These are phyloP conservation scores for Viridothelium virens DNA, from an alignment of 495 filamentous ascomycete genomes.

Conservation along the genomic window DNA sequence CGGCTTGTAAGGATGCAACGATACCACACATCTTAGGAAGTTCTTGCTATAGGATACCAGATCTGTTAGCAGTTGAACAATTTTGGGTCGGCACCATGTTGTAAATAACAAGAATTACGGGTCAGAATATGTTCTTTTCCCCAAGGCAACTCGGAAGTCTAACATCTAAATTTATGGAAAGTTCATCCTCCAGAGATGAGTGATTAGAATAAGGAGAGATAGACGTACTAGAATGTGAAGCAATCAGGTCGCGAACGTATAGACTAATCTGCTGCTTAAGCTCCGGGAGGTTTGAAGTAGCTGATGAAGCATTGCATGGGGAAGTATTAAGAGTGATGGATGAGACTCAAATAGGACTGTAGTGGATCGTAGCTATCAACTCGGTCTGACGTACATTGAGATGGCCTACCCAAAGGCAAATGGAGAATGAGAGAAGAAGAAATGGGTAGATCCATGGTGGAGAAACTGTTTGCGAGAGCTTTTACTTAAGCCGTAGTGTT, in stretches of 20 bases:
- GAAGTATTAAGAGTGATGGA: neutral
- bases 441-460: constrained; percentile 1
- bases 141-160: constrained; percentile 37
- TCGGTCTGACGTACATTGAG: too few species aligned
- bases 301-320: neutral
- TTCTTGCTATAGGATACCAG: constrained; percentile 10
- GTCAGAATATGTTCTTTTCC: constrained; percentile 24
- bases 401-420: too few species aligned
- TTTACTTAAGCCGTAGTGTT: neutral
- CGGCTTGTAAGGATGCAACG: constrained; percentile 69
- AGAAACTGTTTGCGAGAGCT: neutral
- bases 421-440: neutral
- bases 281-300: neutral
- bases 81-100: neutral
- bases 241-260: neutral
- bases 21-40: constrained; percentile 71
- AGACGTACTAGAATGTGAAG: neutral
- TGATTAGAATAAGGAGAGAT: neutral
- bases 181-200: constrained; percentile 5
- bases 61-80: constrained; percentile 14
- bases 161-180: constrained; percentile 33
- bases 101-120: neutral
- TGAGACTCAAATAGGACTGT: neutral
- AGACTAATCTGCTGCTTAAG: too few species aligned
- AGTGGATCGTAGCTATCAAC: neutral